Conservation (phyloP, 352 stramenopile species). For the Phytophthora aleatoria region DNA sequence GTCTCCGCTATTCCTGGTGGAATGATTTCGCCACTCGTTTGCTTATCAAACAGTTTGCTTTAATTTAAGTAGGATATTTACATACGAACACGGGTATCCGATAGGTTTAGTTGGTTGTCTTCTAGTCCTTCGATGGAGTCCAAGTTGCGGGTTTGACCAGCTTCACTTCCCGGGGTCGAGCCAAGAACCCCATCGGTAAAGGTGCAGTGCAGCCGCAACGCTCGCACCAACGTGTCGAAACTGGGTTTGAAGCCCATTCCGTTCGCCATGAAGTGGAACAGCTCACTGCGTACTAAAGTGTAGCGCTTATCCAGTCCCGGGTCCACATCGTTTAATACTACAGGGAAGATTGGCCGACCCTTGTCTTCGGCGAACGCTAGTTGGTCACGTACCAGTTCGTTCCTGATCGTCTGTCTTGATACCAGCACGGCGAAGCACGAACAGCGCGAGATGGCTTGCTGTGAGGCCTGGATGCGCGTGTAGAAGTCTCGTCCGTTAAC, state of each 20-base stretch:
- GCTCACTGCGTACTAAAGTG: conserved; percentile 63
- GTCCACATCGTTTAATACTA: conserved; percentile 71
- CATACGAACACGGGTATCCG: conserved; percentile 7
- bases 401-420: conserved; percentile 61
- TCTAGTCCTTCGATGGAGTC: conserved; percentile 24
- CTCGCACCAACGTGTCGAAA: conserved; percentile 28
- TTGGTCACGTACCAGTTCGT: conserved; percentile 71
- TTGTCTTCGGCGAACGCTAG: conserved; percentile 84
- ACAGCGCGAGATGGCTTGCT: conserved; percentile 75
- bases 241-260: conserved; percentile 59
- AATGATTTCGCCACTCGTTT: background rate
- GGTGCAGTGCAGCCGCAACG: background rate
- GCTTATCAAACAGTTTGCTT: background rate
- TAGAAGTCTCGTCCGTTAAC: conserved; percentile 19
- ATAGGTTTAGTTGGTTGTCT: conserved; percentile 16
- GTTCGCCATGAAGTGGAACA: conserved; percentile 73
- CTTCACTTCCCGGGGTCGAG: conserved; percentile 7
- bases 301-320: conserved; percentile 75
- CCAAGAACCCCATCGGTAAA: conserved; percentile 2
- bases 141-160: conserved; percentile 16
- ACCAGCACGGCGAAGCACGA: conserved; percentile 69
- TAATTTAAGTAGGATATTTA: background rate
- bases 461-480: conserved; percentile 21
- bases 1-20: conserved; percentile 17
- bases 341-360: conserved; percentile 66